Evolutionary conservation across 2,329 filamentous ascomycete genomes (phyloP), one percentile per base, ranked within the genome.

Genomic region (Trichoderma harzianum): DNA sequence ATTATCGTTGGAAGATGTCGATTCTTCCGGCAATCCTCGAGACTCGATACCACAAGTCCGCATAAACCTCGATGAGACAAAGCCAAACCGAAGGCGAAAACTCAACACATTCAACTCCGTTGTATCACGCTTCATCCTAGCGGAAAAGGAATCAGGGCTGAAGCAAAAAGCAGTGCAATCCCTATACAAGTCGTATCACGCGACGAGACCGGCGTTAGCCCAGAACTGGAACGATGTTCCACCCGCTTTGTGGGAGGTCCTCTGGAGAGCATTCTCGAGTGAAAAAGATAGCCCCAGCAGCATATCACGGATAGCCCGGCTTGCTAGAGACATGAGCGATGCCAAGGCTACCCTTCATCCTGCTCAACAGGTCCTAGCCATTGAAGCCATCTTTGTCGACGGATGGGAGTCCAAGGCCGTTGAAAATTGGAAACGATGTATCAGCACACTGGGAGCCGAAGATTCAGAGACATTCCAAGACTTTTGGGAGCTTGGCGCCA

Each of bases 371-470:
- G 81, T 94, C 21, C 82, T 91, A 32, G 90, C 90, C 36, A 89
- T 94, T 36, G 90, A 93, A 77, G 89, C 91, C 71, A 83, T 92
- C 53, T 91, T 92, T 74, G 83, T 90, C 7, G 86, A 87, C 53
- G 91, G 90, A 2, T 88, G 88, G 78, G 84, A 87, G 71, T 82
- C 83, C 6, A 85, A 88, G 74, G 91, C 91, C 0, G 80, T 92
- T 28, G 86, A 89, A 14, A 86, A 87, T 61, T 93, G 92, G 90
- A 88, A 88, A 78, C 84, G 86, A 64, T 85, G 85, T 58, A 85
- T 88, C 51, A 78, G 83, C 7, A 85, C 84, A 0, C 81, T 92
- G 16, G 88, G 87, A 0, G 77, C 83, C 1, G 80, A 82, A 21
- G 75, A 74, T 3, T 79, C 84, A 7, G 82, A 85, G 32, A 84